Percentiles rank a stretch among this genome's conserved stretches.
These are phyloP conservation scores for Podospora australis DNA, from an alignment of 495 filamentous ascomycete genomes.

Conservation along the genomic window DNA sequence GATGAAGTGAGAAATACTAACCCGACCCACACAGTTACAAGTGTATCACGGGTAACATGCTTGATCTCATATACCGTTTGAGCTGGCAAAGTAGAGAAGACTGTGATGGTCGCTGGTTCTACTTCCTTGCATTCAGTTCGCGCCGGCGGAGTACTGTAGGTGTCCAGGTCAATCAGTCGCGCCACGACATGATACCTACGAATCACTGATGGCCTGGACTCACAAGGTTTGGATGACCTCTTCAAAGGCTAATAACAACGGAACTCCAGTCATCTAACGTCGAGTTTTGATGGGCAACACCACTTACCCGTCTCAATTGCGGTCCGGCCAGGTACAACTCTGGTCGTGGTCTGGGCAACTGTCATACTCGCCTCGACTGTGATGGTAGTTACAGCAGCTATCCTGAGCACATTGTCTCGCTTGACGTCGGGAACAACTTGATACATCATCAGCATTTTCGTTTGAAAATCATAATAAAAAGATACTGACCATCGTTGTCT, in stretches of 20 bases:
- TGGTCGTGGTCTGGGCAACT: too few relatives aligned
- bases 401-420: not conserved
- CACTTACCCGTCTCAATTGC: conserved; percentile 15
- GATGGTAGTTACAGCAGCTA: conserved; percentile 14
- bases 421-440: not conserved
- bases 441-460: not conserved
- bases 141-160: conserved; percentile 10
- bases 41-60: conserved; percentile 11
- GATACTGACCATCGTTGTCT: not conserved
- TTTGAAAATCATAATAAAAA: not conserved
- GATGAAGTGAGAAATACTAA: conserved; percentile 1
- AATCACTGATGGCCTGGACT: too few relatives aligned
- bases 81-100: conserved; percentile 5
- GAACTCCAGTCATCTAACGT: not conserved
- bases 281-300: not conserved
- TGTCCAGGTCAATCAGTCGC: not conserved
- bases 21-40: conserved; percentile 17
- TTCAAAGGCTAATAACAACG: conserved; percentile 3
- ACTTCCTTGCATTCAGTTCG: conserved; percentile 19
- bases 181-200: not conserved
- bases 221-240: conserved; percentile 13
- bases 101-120: conserved; percentile 10
- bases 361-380: too few relatives aligned
- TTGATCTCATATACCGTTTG: conserved; percentile 15
- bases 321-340: conserved; percentile 8